Evolutionary conservation across 1,284 basidiomycete species (phyloP).

Genomic region (Microbotryomycetes sp.): DNA sequence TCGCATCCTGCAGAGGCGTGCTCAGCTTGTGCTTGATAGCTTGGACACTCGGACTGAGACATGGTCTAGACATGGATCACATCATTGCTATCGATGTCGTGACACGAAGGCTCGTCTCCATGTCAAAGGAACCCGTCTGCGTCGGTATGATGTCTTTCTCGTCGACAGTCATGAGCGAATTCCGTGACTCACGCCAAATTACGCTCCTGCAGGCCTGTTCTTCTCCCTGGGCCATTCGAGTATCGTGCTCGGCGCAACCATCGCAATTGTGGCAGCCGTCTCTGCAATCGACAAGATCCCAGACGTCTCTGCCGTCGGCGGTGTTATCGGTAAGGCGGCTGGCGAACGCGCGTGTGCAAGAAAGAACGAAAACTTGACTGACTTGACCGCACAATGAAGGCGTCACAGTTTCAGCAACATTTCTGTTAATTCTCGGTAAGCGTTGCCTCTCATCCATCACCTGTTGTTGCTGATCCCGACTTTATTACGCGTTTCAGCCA

Average conservation of each 20-base stretch:
- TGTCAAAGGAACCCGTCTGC: constrained; percentile 36
- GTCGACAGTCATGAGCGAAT: too few relatives aligned
- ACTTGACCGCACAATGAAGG: background rate
- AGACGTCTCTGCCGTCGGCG: constrained; percentile 38
- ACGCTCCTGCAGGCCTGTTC: constrained; percentile 35
- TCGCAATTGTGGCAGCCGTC: constrained; percentile 35
- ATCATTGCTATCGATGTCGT: constrained; percentile 32
- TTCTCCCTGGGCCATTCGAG: constrained; percentile 44
- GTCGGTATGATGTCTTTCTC: constrained; percentile 26
- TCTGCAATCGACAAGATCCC: constrained; percentile 36
- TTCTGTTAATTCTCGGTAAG: constrained; percentile 38
- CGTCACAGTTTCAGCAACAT: constrained; percentile 39
- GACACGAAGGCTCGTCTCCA: constrained; percentile 30
- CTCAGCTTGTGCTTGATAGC: constrained; percentile 39
- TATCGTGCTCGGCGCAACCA: constrained; percentile 40
- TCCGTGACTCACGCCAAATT: too few relatives aligned
- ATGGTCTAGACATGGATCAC: constrained; percentile 37
- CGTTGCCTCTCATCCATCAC: too few relatives aligned
- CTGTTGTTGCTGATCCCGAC: background rate
- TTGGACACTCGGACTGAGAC: constrained; percentile 42
- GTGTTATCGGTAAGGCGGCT: constrained; percentile 37
- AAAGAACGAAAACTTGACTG: background rate
- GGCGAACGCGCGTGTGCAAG: background rate
- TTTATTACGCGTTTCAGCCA: constrained; percentile 24
- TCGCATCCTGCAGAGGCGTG: constrained; percentile 20